phyloP scores from a whole-genome alignment of 2,329 filamentous ascomycete species.

The Graphium sp. region DNA sequence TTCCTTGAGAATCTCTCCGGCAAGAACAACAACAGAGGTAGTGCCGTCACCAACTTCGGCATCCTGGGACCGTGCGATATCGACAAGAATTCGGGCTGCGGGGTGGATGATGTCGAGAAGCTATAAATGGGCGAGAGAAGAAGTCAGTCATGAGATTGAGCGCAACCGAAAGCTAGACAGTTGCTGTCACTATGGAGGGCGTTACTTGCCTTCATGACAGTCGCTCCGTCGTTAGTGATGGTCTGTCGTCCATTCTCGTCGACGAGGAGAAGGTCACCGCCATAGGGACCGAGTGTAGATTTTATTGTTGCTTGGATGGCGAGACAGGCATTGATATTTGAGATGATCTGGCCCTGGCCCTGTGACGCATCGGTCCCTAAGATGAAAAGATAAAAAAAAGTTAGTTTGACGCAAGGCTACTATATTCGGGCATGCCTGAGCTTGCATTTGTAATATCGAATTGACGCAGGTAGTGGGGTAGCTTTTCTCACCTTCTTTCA shows the following conservation, averaged over 20 bases:
- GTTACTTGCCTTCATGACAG: slow-evolving; percentile 78
- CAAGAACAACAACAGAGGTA: slow-evolving; percentile 89
- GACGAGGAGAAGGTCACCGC: slow-evolving; percentile 88
- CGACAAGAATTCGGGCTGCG: slow-evolving; percentile 89
- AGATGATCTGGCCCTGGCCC: slow-evolving; percentile 89
- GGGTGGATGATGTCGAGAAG: slow-evolving; percentile 97
- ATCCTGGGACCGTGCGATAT: slow-evolving; percentile 97
- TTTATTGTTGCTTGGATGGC: slow-evolving; percentile 94
- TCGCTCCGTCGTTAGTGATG: slow-evolving; percentile 97
- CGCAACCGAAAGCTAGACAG: background rate
- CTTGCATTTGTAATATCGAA: background rate
- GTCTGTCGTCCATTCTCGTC: slow-evolving; percentile 92
- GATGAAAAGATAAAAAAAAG: slow-evolving; percentile 6
- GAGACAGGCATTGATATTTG: slow-evolving; percentile 96
- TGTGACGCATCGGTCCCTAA: slow-evolving; percentile 93
- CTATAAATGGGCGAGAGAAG: slow-evolving; percentile 27
- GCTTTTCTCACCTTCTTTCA: slow-evolving; percentile 70
- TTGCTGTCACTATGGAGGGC: slow-evolving; percentile 4
- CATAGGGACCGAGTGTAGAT: slow-evolving; percentile 88
- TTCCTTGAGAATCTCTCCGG: slow-evolving; percentile 96
- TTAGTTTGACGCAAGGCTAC: slow-evolving; percentile 2
- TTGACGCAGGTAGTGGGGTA: slow-evolving; percentile 18
- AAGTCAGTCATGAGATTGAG: too few species aligned
- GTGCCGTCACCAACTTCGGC: slow-evolving; percentile 97
- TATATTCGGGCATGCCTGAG: background rate